phyloP scores from a whole-genome alignment of 2,329 filamentous ascomycete genomes.

The Talaromyces atroroseus region DNA sequence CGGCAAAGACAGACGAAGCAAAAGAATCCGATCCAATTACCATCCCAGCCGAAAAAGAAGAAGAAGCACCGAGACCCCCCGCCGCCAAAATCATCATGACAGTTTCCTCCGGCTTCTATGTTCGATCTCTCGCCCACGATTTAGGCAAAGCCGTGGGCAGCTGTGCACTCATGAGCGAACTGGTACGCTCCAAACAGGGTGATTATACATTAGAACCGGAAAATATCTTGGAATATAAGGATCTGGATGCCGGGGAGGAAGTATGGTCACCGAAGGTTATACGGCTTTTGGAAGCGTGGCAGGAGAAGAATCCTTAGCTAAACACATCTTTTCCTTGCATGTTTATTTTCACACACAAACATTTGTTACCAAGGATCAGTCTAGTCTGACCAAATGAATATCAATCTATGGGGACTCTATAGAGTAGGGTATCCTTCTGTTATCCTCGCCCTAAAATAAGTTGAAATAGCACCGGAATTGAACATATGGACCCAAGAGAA shows the following conservation, averaged over 20 bases:
- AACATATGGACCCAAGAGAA: slow-evolving; percentile 1
- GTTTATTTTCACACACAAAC: too few species aligned
- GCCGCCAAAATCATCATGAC: slow-evolving; percentile 83
- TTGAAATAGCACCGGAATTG: slow-evolving; percentile 2
- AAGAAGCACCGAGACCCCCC: slow-evolving; percentile 34
- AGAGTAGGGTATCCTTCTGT: neutral
- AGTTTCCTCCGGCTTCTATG: slow-evolving; percentile 93
- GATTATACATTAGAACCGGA: slow-evolving; percentile 66
- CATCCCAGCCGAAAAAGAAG: slow-evolving; percentile 2
- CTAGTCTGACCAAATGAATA: neutral
- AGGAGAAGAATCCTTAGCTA: slow-evolving; percentile 35
- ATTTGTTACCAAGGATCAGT: neutral
- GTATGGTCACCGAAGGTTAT: slow-evolving; percentile 75
- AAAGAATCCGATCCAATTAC: slow-evolving; percentile 4
- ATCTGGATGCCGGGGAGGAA: slow-evolving; percentile 68
- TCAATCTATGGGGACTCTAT: slow-evolving; percentile 8
- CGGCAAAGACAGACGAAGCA: neutral
- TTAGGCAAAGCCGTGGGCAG: slow-evolving; percentile 77
- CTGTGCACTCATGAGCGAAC: slow-evolving; percentile 76
- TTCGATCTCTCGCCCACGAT: slow-evolving; percentile 88
- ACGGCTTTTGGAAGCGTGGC: slow-evolving; percentile 51
- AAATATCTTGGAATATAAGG: slow-evolving; percentile 73
- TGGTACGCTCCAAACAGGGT: slow-evolving; percentile 74
- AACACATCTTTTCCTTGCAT: too few species aligned
- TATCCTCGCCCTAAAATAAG: neutral